Conservation (phyloP, 164 flowering plant species). For the Stephania cephalantha region DNA sequence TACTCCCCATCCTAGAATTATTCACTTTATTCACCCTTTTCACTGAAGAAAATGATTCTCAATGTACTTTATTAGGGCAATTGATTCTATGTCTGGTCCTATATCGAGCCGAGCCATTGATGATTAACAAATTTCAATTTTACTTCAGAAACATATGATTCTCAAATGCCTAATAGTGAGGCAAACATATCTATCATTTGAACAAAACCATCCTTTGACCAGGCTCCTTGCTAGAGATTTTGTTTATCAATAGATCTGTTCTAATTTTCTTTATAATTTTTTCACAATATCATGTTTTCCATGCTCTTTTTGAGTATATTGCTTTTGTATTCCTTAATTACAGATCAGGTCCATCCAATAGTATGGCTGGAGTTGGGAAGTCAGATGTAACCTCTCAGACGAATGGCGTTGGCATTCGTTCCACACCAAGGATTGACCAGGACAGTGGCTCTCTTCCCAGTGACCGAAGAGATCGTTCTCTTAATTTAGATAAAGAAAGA, state of each 20-base stretch:
- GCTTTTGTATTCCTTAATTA: not conserved
- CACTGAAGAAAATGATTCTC: no score
- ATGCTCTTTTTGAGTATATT: not conserved
- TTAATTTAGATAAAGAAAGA: slow-evolving; percentile 65
- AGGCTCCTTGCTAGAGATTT: not conserved
- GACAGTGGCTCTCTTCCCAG: slow-evolving; percentile 42
- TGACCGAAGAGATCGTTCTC: slow-evolving; percentile 59
- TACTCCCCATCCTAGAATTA: not conserved
- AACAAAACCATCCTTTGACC: not conserved
- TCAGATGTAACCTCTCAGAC: slow-evolving; percentile 46
- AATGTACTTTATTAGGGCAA: no score
- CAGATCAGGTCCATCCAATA: slow-evolving; percentile 63
- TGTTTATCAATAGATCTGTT: not conserved
- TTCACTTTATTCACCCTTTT: not conserved
- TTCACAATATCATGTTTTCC: not conserved
- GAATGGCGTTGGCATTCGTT: slow-evolving; percentile 42
- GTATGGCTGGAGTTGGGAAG: slow-evolving; percentile 52
- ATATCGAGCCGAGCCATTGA: no score
- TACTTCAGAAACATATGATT: not conserved
- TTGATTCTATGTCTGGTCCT: no score
- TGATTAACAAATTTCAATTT: no score
- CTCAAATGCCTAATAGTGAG: not conserved
- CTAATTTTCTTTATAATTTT: not conserved
- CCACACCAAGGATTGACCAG: slow-evolving; percentile 46
- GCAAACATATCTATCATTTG: not conserved